Evolutionary conservation across 192 early-diverging fungal species (phyloP).

Genomic region (Linnemannia exigua): DNA sequence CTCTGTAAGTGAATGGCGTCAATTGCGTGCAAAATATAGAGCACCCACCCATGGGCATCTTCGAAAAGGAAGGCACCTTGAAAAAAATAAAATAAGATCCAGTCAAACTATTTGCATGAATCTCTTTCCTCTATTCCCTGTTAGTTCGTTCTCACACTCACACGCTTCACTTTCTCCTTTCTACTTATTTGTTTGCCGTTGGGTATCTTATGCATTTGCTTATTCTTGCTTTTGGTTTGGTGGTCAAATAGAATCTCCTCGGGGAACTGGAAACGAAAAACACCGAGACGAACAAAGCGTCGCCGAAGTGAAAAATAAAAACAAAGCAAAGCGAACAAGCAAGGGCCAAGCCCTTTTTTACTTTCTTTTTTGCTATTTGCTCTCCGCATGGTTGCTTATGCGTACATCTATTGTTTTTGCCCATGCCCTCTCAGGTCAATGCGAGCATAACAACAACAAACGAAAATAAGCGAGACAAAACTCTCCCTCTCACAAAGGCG

Average conservation of each 20-base stretch:
- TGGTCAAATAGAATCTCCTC: conserved; percentile 6
- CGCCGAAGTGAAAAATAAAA: neutral
- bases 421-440: neutral
- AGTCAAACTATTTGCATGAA: neutral
- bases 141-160: no score
- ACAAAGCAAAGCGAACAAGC: neutral
- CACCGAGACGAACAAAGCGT: conserved; percentile 4
- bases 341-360: neutral
- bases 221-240: neutral
- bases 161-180: neutral
- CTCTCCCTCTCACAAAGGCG: neutral
- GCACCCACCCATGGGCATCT: no score
- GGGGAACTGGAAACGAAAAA: neutral
- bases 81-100: neutral
- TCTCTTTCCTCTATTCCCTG: neutral
- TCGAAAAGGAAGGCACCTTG: no score
- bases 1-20: no score
- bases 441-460: neutral
- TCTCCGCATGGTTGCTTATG: neutral
- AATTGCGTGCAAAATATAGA: no score
- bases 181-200: neutral
- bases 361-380: neutral
- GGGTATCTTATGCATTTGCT: neutral
- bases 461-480: neutral
- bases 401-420: neutral